Base-by-base conservation (phyloP, 164 flowering plant species). In the Pachysandra terminalis region DNA sequence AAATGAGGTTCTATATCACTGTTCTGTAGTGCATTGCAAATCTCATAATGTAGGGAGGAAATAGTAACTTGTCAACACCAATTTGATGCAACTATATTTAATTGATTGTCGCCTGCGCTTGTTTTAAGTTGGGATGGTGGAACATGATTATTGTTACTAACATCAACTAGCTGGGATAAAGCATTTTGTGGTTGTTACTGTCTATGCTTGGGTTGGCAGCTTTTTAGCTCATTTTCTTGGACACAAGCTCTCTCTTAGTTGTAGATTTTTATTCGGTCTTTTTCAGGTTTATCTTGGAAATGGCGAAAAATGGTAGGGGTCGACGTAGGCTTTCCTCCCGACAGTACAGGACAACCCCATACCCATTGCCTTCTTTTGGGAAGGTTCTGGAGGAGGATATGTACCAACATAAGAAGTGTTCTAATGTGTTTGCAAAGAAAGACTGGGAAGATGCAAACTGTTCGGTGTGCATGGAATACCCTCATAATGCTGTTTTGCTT, bases 291-390 rank as follows among this genome's bases (percentile, higher is more conserved):
- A 45, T 40, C 16, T 74, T 79, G 74, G 67, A 77, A 69, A 91
- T 91, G 97, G 88, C 90, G 64, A 90, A 85, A 78, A 85, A 84
- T 58, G 74, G 80, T 74, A 84, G 78, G 69, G 85, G 77, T 67
- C 75, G 84, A 58, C 86, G 90, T 40, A 84, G 89, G 74, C 66
- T 80, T 71, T 72, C 80, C 74, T 88, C 90, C 21, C 83, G 88
- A 27, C 82, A 61, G 41, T 72, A 51, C 76, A 84, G 87, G 69
- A 35, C 77, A 59, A 74, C 77, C n/a, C 97, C 96, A 52, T 86
- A 87, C 68, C 81, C 82, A 1, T 64, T 80, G 68, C 81, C 80
- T 51, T 75, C 83, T 49, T 56, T 40, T 49, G 16, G 58, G 66
- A 59, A 72, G 66, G 64, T 48, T 48, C 22, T 55, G 22, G 68